Conservation (phyloP, 2,329 filamentous ascomycete genomes). For the Colletotrichum sansevieriae region DNA sequence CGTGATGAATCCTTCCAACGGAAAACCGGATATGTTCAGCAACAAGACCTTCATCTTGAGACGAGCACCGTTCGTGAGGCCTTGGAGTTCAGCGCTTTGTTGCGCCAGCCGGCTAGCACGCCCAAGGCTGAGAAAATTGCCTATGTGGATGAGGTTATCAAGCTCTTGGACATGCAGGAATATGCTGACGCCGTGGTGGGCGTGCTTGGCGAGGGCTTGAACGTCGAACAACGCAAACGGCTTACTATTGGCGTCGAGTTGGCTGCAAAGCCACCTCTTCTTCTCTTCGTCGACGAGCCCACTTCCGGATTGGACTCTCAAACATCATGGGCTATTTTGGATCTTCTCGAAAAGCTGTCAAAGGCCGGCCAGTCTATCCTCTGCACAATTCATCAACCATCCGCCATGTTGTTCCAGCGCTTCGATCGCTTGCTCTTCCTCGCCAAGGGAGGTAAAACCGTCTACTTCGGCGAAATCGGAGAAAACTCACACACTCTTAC, state of each 20-base stretch:
- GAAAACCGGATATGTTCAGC: constrained; percentile 77
- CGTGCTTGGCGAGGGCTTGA: constrained; percentile 70
- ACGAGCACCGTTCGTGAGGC: constrained; percentile 69
- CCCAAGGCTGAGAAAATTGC: constrained; percentile 49
- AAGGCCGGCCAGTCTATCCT: constrained; percentile 61
- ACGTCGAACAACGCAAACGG: constrained; percentile 64
- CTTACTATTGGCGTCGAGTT: constrained; percentile 83
- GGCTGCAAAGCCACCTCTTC: constrained; percentile 77
- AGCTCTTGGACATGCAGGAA: constrained; percentile 62
- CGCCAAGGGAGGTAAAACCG: constrained; percentile 52
- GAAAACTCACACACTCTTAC: constrained; percentile 61
- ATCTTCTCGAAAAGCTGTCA: constrained; percentile 76
- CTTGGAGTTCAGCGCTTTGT: constrained; percentile 74
- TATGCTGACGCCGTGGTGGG: constrained; percentile 79
- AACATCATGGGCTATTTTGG: constrained; percentile 80
- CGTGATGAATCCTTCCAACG: constrained; percentile 76
- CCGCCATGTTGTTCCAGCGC: constrained; percentile 42
- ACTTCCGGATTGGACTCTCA: constrained; percentile 82
- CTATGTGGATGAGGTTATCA: constrained; percentile 49
- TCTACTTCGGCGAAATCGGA: constrained; percentile 68
- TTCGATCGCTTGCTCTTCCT: constrained; percentile 43
- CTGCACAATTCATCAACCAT: constrained; percentile 45
- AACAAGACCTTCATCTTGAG: constrained; percentile 63
- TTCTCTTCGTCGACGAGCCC: constrained; percentile 83
- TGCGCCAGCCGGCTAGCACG: constrained; percentile 73